Base-by-base conservation (phyloP, 2,329 filamentous ascomycete species). In the Phyllosticta ampelicida region DNA sequence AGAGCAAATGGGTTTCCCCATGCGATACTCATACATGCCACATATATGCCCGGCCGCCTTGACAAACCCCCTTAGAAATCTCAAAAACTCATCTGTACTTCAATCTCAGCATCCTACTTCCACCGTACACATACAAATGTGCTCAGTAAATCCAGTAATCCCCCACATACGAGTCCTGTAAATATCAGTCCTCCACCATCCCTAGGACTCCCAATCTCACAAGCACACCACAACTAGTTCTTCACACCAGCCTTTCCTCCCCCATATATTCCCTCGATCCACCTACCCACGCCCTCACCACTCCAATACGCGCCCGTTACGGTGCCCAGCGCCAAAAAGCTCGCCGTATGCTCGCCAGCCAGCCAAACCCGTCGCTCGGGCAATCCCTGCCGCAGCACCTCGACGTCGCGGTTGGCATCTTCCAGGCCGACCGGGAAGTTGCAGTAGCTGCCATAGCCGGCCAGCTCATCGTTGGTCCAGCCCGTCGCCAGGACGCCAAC, bases 271-370 rank as follows among this genome's bases (percentile, higher is more conserved):
- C 79, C 76, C 0, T 76, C 74, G 60, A 90, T 81, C 67, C 84
- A 81, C 69, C 77, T 80, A 1, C 80, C 90, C 30, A 90, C 87
- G 19, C 80, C 81, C 74, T 95, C 89, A 1, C 91, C 91, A 69
- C 87, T 90, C 89, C 89, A 95, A 70, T 90, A 96, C 10, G 92
- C 92, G 0, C 92, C 92, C 0, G 90, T 95, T 11, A 86, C 87
- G 4, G 91, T 96, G 0, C 91, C 92, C 61, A 96, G 71, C 10
- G 88, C 90, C 26, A 95, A 85, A 74, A 96, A 95, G 4, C 91
- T 90, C 57, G 89, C 86, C 20, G 90, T 95, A 73, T 96, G 90
- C 73, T 96, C 90, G 0, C 90, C 90, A 0, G 90, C 90, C 63
- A 96, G 78, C 90, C 90, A 96, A 9, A 96, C 68, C 0, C 87